Evolutionary conservation across 2,329 filamentous ascomycete species (phyloP), one percentile per base, ranked within the genome.

Genomic region (Epichloe bromicola): DNA sequence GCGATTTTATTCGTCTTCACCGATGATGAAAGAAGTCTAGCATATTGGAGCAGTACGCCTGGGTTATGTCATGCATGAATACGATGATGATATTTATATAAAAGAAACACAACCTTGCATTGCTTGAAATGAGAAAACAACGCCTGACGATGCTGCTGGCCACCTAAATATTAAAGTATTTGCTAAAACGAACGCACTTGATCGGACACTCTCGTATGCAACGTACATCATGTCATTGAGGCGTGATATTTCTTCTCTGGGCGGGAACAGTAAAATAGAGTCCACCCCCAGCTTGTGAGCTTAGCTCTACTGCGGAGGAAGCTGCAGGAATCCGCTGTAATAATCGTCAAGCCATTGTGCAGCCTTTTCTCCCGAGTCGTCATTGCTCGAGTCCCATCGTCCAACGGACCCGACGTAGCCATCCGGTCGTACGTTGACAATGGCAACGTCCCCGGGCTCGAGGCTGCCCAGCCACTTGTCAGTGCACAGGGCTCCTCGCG

Each of bases 381-480:
- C 74, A 30, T 74, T 60, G 56, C 68, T 70, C 36, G 72, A 70
- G 60, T 76, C 73, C 74, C 74, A 77, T 40, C 73, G 66, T 43
- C 74, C 69, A 23, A 86, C 65, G n/a, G 74, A 79, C 1, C 84
- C 85, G 4, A 88, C 78, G 62, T 88, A 88, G 11, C 85, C 84
- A 64, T 88, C 85, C 0, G 85, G 85, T 5, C 85, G 74, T 2
- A 88, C 80, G 58, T 84, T 82, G 40, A 83, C 70, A 40, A 88
- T 75, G 4, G 77, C 80, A 5, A 84, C 75, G 56, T 84, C 76
- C 10, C 73, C 70, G 1, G 71, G 69, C 0, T 67, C 69, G 3
- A 86, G 67, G 44, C 70, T 74, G 40, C 80, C 82, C 6, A 86
- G 69, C 83, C 83, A 88, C 63, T 85, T 87, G 58, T 81, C 75